Evolutionary conservation across 1,284 basidiomycete species (phyloP).

Genomic region (Coniferiporia weirii): DNA sequence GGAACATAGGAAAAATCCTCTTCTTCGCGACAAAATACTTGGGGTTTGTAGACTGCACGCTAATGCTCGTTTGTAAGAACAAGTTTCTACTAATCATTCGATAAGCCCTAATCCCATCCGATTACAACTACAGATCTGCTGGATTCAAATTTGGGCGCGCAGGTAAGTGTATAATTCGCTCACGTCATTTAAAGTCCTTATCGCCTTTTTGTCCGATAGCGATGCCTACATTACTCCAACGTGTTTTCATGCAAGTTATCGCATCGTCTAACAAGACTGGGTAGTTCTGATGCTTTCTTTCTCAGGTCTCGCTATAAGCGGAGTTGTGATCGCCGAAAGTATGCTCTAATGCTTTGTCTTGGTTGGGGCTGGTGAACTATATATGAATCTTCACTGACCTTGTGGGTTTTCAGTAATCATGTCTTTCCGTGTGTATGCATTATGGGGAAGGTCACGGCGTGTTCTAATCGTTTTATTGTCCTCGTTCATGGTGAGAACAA

Average conservation of each 20-base stretch:
- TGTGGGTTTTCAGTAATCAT: not conserved
- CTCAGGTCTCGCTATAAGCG: too few species aligned
- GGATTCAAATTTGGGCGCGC: not conserved
- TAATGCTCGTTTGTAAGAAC: constrained; percentile 3
- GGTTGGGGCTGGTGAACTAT: not conserved
- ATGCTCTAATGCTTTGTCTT: too few species aligned
- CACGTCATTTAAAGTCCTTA: too few species aligned
- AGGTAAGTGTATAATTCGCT: too few species aligned
- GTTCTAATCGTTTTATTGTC: not conserved
- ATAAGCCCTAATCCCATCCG: not conserved
- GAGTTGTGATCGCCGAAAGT: too few species aligned
- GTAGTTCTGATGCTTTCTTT: too few species aligned
- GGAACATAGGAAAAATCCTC: constrained; percentile 13
- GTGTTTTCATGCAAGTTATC: too few species aligned
- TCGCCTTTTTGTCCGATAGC: too few species aligned
- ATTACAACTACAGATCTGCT: not conserved
- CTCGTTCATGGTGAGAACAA: not conserved
- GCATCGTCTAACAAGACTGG: too few species aligned
- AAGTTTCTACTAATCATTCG: not conserved
- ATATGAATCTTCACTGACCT: not conserved
- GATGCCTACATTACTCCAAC: too few species aligned
- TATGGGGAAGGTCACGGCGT: not conserved
- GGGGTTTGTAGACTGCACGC: constrained; percentile 10
- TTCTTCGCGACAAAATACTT: constrained; percentile 16
- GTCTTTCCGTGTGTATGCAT: not conserved